These are phyloP conservation scores for Pichia sp. DNA, from an alignment of 1,139 yeast genomes.

Conservation along the genomic window DNA sequence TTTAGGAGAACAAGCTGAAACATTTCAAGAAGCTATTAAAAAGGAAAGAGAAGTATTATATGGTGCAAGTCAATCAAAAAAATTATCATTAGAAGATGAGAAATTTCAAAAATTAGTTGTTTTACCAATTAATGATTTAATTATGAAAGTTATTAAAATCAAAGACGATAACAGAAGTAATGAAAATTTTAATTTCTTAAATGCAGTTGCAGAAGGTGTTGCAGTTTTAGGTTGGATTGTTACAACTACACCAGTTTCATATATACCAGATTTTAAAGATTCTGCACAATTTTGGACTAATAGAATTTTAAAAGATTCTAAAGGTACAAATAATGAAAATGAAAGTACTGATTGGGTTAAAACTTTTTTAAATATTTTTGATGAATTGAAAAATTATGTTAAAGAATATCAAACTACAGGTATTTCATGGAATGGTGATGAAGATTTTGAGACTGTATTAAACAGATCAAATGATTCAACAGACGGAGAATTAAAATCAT, in stretches of 20 bases:
- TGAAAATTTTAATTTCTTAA: slow-evolving; percentile 61
- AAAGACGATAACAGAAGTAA: slow-evolving; percentile 74
- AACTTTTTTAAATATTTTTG: slow-evolving; percentile 53
- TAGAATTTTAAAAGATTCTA: slow-evolving; percentile 77
- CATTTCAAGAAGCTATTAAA: slow-evolving; percentile 52
- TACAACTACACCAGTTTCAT: slow-evolving; percentile 58
- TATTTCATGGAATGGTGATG: slow-evolving; percentile 66
- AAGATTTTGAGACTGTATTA: slow-evolving; percentile 43
- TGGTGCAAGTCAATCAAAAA: slow-evolving; percentile 53
- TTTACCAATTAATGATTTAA: slow-evolving; percentile 59
- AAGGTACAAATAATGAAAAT: slow-evolving; percentile 42
- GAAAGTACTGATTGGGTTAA: slow-evolving; percentile 77
- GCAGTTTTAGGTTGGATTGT: slow-evolving; percentile 91
- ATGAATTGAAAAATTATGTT: slow-evolving; percentile 63
- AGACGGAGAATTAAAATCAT: no score
- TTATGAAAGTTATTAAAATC: slow-evolving; percentile 51
- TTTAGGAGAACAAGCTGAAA: slow-evolving; percentile 54
- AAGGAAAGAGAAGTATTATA: slow-evolving; percentile 54
- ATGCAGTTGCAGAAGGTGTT: slow-evolving; percentile 81
- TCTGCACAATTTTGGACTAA: slow-evolving; percentile 93
- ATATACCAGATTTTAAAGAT: slow-evolving; percentile 78
- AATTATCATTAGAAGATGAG: slow-evolving; percentile 56
- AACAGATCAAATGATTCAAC: no score
- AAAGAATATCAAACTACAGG: slow-evolving; percentile 80
- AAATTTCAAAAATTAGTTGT: slow-evolving; percentile 47